Base-by-base conservation (phyloP, 1,284 basidiomycete genomes). In the Leccinum fallax region DNA sequence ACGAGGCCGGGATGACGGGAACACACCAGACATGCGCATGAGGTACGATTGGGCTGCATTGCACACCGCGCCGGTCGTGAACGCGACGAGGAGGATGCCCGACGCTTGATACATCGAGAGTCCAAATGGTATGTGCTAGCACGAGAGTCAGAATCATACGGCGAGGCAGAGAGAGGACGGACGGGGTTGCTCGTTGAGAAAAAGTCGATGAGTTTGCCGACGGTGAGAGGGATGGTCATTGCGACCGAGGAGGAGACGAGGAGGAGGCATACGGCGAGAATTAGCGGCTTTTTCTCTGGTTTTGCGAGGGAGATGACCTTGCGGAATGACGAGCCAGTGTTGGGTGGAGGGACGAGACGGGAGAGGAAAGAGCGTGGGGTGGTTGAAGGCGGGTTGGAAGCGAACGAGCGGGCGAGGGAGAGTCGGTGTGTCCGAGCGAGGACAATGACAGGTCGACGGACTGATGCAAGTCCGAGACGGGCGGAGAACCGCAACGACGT, bases 171-270 rank as follows among this genome's bases (percentile, higher is more conserved):
- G 19, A 26, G 19, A 6, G 9, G 3, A 81, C 89, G 68, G 71
- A 94, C 92, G 36, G 89, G 87, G 69, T 84, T 82, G 3, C 81
- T 64, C 13, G 86, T 78, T 1, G 93, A 89, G 77, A 96, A 97
- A 76, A 92, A 95, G 77, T 97, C 95, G 64, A 97, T 97, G 55
- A 97, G 81, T 74, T 88, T 92, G 26, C 95, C 95, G 67, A 97
- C 89, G 1, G 94, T 93, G 68, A 97, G 86, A 0, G 95, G 95
- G 9, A 97, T 85, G 63, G 90, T 90, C 86, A 98, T 92, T 9
- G 94, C 93, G 13, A 99, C 94, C 3, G 85, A 77, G 4, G 88
- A 90, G 0, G 91, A 93, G 16, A 89, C 79, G 30, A 90, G 70
- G 15, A 89, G 75, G 1, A 89, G 75, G 1, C 80, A 90, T 58